These are phyloP conservation scores for Albizia julibrissin DNA, from an alignment of 306 rosid species.

Conservation along the genomic window DNA sequence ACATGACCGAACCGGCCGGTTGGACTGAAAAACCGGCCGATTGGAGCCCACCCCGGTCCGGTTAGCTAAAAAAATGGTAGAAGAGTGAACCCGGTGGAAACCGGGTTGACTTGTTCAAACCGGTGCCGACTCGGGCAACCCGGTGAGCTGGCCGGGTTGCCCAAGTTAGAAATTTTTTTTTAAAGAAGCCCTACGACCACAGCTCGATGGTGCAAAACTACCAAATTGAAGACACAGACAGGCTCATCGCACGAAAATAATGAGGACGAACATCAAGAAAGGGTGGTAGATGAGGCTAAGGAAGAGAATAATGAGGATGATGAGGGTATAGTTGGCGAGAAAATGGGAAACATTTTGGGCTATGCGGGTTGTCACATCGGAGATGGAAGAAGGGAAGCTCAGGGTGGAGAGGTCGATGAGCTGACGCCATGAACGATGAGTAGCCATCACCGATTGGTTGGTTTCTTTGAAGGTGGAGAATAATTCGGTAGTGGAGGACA, in stretches of 20 bases:
- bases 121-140: too few relatives aligned
- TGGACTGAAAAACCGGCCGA: too few relatives aligned
- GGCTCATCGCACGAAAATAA: conserved; percentile 50
- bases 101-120: too few relatives aligned
- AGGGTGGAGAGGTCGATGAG: conserved; percentile 46
- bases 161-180: too few relatives aligned
- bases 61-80: too few relatives aligned
- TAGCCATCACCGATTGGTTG: conserved; percentile 36
- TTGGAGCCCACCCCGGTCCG: too few relatives aligned
- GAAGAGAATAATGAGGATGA: conserved; percentile 45
- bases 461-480: conserved; percentile 45
- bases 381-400: conserved; percentile 51
- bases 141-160: too few relatives aligned
- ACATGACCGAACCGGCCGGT: too few relatives aligned
- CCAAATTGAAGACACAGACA: conserved; percentile 34
- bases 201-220: conserved; percentile 34
- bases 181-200: conserved; percentile 36
- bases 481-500: conserved; percentile 42
- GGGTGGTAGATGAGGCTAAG: conserved; percentile 62
- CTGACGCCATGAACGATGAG: conserved; percentile 63
- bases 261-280: conserved; percentile 40
- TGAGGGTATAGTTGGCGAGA: conserved; percentile 56
- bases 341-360: conserved; percentile 56
- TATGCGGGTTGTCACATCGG: conserved; percentile 55
- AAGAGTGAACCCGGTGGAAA: too few relatives aligned